Percentiles rank a stretch among this genome's conserved stretches.
Conservation (phyloP, 148 eudicot species). For the Beta vulgaris region DNA sequence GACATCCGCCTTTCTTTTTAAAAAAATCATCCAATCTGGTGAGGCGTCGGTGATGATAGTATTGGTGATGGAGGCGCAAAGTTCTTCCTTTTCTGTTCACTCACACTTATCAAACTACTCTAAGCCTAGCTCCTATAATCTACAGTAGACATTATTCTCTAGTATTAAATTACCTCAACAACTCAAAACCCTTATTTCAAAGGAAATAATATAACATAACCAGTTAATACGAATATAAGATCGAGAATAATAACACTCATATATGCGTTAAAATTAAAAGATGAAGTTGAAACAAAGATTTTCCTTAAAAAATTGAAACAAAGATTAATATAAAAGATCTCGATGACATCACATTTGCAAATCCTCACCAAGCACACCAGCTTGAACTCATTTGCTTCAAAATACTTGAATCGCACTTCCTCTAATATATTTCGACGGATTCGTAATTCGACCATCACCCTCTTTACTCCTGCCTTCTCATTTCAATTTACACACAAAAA, state of each 20-base stretch:
- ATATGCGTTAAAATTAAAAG: neutral
- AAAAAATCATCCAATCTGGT: too few species aligned
- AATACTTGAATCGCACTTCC: conserved; percentile 73
- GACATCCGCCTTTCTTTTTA: too few species aligned
- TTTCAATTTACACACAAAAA: neutral
- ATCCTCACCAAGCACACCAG: conserved; percentile 94
- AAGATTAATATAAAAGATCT: conserved; percentile 42
- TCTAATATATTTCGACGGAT: conserved; percentile 81
- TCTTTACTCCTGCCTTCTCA: conserved; percentile 75
- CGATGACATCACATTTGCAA: conserved; percentile 54
- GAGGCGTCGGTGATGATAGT: too few species aligned
- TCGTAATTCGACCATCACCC: conserved; percentile 86
- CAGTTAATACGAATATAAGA: neutral
- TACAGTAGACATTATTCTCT: too few species aligned
- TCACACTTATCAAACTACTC: neutral
- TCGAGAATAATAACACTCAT: neutral
- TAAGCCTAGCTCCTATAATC: neutral
- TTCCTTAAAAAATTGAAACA: too few species aligned
- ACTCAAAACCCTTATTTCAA: neutral
- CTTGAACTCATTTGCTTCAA: conserved; percentile 70
- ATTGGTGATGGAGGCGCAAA: too few species aligned
- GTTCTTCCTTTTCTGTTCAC: neutral
- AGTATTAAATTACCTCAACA: neutral
- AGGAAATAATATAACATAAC: neutral
- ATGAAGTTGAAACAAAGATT: too few species aligned